Base-by-base conservation (phyloP, 176 grass and related monocot genomes). In the Carex myosuroides region DNA sequence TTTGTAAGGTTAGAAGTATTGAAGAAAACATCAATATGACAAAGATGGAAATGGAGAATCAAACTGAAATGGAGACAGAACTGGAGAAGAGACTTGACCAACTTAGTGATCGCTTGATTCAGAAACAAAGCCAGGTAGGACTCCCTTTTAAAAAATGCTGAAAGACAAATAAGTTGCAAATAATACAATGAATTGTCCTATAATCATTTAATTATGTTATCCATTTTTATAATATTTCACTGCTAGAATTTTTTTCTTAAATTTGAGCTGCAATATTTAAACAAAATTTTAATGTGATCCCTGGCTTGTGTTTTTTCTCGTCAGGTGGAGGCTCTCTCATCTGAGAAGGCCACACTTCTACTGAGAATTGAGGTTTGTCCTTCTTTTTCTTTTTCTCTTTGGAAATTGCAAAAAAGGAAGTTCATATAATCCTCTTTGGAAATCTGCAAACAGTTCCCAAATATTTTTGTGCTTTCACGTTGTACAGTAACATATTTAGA, bases 21-120 rank as follows among this genome's bases (percentile, higher is more conserved):
- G 93, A 99, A 83, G 96, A 95, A 91, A 93, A 90, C 44, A 92
- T 99, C 85, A 88, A 89, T 5, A 86, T 91, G 33, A 85, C 85
- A 81, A 93, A 84, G 92, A 93, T 89, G 66, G 90, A 90, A 52
- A 99, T 92, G 79, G 64, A 90, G 78, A 88, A 88, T 77, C 93
- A 87, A 90, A 90, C 93, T 81, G 93, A 95, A 84, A 87, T 95
- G 12, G 96, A 99, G 81, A 82, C 58, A 50, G 96, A 99, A 88
- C 86, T 99, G 74, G 94, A 93, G 57, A 99, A 89, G 83, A 91
- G 96, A 86, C 93, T 95, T 56, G 93, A 95, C 87, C 96, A 99
- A 87, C 88, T 99, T 72, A 99, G 91, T 72, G 96, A 99, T 90
- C 89, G 96, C 17, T 92, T 99, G 71, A 95, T 99, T 90, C 91